Evolutionary conservation across 192 early-diverging fungal genomes (phyloP), one percentile per base, ranked within the genome.

Genomic region (Linnemannia schmuckeri): DNA sequence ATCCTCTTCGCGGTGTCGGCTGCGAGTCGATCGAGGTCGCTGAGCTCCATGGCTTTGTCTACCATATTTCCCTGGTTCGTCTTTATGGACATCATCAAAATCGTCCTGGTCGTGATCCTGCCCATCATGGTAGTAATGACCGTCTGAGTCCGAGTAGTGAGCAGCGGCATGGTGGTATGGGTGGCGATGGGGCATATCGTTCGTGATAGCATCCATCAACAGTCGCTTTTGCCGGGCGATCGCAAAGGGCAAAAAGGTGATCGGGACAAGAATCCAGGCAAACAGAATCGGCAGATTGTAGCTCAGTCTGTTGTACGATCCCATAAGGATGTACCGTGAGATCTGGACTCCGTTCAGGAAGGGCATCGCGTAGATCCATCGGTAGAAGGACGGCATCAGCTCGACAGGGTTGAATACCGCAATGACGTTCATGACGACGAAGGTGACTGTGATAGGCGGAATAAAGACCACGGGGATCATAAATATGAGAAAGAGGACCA

Each of bases 321-420:
- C 90, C 78, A 88, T 91, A 22, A 89, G 79, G 8, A 90, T 75
- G 61, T 81, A 85, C 0, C 87, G 78, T 17, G 78, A 79, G n/a
- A 91, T 82, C 57, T 86, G 86, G 6, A 89, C 79, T 10, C 88
- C 91, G 46, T 92, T 92, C 66, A 85, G 83, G 77, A 91, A 92
- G 2, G 91, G 91, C 78, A 90, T 82, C 35, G 88, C 82, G 27
- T 88, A 89, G 55, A 88, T 72, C 72, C 81, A 81, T 17, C 84
- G 88, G 76, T 82, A 92, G 73, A 90, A 92, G 0, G 70, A 20
- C 0, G 88, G 87, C 57, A 90, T 88, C 71, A 90, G 37, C 35
- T 90, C 89, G 4, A 88, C 81, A 0, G 89, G 76, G n/a, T 82
- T 72, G 66, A 91, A 61, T 9, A 84, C 70, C 0, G 89, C 88